Evolutionary conservation across 805 yeast species (phyloP), one percentile per base, ranked within the genome.

Genomic region (Schizosaccharomyces osmophilus): DNA sequence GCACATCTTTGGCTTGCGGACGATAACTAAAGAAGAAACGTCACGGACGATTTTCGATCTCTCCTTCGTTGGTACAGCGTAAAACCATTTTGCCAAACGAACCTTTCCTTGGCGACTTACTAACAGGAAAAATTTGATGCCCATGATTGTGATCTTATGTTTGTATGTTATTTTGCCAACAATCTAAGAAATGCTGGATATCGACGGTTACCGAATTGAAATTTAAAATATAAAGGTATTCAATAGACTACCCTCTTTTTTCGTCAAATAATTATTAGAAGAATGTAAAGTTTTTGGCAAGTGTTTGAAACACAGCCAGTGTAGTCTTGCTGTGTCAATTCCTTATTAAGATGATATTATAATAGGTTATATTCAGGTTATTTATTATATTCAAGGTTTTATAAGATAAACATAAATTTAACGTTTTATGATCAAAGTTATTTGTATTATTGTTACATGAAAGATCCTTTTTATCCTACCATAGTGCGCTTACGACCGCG

Each of bases 81-180:
- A 78, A 70, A 87, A 93, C 99, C 99, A 93, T 74, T 89, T 89
- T 45, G 94, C 80, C 43, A 94, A 78, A 67, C 99, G 78, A 41
- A 88, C 88, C 72, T 90, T 93, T 36, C 98, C 99, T 71, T 93
- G 98, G 66, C 96, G 80, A 15, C 97, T 89, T 17, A 90, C 78
- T 61, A 93, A 74, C 59, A 94, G 77, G 61, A 90, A 68, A 71
- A 85, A 94, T 66, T 84, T 84, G 63, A 93, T 79, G 11, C 84
- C 83, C 94, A 85, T 85, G 15, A 13, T 11, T 5, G 15, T 11
- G 41, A 13, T 45, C 13, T 19, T 11, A 15, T 4, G 48, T 24
- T n/a, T 45, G 26, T 17, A 45, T 17, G 51, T 11, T 45, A 3
- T 17, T 45, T 45, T 45, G 15, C 41, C 41, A 13, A 11, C 15